Conservation (phyloP, 2,329 filamentous ascomycete species). For the Aureobasidium melanogenum region DNA sequence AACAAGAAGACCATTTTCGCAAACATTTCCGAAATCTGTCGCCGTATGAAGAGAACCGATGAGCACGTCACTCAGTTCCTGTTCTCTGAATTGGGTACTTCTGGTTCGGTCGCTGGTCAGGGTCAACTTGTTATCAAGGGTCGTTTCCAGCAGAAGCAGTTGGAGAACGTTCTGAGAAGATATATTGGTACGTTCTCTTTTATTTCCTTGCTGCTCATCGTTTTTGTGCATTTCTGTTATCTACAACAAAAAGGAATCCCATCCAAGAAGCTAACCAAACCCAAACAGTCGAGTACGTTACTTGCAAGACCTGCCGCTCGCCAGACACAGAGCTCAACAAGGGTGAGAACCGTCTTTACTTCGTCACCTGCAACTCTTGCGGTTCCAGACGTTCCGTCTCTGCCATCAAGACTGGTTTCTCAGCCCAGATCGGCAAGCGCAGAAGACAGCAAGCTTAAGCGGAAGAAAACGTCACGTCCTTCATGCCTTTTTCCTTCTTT, state of each 20-base stretch:
- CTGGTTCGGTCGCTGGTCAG: constrained; percentile 86
- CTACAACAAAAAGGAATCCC: background rate
- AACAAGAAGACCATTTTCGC: constrained; percentile 99
- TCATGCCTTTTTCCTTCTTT: background rate
- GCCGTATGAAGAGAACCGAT: constrained; percentile 97
- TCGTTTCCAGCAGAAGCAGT: constrained; percentile 99
- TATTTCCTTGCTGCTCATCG: background rate
- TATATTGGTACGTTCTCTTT: constrained; percentile 72
- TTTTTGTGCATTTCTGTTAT: background rate
- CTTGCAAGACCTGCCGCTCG: constrained; percentile 95
- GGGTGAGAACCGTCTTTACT: constrained; percentile 97
- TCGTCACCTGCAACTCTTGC: constrained; percentile 84
- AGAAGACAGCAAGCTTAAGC: constrained; percentile 78
- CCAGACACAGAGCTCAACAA: constrained; percentile 95
- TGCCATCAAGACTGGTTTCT: constrained; percentile 99
- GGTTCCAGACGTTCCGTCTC: constrained; percentile 70
- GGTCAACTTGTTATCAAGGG: constrained; percentile 96
- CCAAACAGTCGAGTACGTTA: constrained; percentile 77
- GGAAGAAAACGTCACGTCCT: background rate
- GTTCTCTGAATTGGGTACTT: constrained; percentile 97
- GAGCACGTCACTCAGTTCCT: constrained; percentile 89
- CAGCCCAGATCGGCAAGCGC: constrained; percentile 97
- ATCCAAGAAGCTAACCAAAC: constrained; percentile 18
- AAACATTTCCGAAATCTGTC: constrained; percentile 98
- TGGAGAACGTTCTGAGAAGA: constrained; percentile 91